Percentiles rank a stretch among this genome's conserved stretches.
These are phyloP conservation scores for Sophora flavescens DNA, from an alignment of 306 rosid genomes.

Conservation along the genomic window DNA sequence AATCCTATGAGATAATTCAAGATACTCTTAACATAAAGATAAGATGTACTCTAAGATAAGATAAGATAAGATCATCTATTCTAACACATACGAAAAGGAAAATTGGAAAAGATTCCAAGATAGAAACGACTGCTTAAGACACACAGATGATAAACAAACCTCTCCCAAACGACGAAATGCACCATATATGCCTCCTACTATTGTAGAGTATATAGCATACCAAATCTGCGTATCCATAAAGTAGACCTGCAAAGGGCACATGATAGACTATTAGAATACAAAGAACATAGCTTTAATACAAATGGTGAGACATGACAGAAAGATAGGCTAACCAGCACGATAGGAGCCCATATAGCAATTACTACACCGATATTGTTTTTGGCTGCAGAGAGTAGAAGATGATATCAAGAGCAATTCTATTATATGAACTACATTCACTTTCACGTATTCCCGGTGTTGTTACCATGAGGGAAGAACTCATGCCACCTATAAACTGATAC, in stretches of 20 bases:
- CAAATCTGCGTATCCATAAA: constrained; percentile 99
- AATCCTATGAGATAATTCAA: too few relatives aligned
- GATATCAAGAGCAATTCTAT: constrained; percentile 41
- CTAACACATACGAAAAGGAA: background rate
- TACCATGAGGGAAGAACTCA: constrained; percentile 96
- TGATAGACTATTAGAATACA: constrained; percentile 11
- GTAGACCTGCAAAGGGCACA: constrained; percentile 72
- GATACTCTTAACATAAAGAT: too few relatives aligned
- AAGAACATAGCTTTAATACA: constrained; percentile 34
- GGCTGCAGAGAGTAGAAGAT: constrained; percentile 68
- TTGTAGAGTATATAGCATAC: constrained; percentile 95
- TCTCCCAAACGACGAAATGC: constrained; percentile 98
- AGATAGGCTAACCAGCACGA: constrained; percentile 79
- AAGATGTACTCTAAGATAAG: too few relatives aligned
- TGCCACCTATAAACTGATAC: constrained; percentile 74
- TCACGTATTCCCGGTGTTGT: constrained; percentile 34
- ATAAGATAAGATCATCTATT: too few relatives aligned
- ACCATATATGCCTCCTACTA: constrained; percentile 93
- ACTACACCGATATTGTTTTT: constrained; percentile 87
- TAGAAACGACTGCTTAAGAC: constrained; percentile 32
- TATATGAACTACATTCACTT: constrained; percentile 38
- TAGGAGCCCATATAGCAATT: constrained; percentile 89
- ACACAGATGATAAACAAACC: constrained; percentile 63
- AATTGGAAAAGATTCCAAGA: constrained; percentile 5
- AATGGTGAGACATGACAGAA: constrained; percentile 33